Percentiles rank a stretch among this genome's conserved stretches.
These are phyloP conservation scores for Pythium plurisporium DNA, from an alignment of 352 stramenopile species.

Conservation along the genomic window DNA sequence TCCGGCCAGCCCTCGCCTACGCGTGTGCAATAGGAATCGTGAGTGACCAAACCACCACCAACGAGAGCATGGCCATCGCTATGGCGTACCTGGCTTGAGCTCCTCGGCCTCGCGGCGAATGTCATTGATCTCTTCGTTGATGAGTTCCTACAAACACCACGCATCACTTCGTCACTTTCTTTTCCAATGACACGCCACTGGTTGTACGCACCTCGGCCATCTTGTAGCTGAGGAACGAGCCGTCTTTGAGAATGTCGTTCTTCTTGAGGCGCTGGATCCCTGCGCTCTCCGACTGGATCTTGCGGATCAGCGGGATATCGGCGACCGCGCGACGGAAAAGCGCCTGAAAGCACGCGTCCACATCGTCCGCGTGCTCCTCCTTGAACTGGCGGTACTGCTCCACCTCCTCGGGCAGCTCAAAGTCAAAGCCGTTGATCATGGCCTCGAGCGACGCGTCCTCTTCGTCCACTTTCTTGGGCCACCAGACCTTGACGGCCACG, in stretches of 20 bases:
- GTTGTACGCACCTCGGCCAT: constrained; percentile 51
- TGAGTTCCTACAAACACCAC: constrained; percentile 47
- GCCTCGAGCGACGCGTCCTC: constrained; percentile 75
- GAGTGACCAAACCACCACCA: too few relatives aligned
- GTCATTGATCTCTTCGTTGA: constrained; percentile 86
- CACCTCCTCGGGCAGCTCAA: constrained; percentile 75
- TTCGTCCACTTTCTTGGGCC: constrained; percentile 66
- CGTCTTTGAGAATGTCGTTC: constrained; percentile 87
- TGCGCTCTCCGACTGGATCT: constrained; percentile 82
- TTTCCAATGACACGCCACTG: background rate
- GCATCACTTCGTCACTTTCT: background rate
- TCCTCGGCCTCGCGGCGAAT: constrained; percentile 73
- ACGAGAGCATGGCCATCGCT: too few relatives aligned
- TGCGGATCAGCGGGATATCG: constrained; percentile 82
- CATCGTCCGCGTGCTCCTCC: constrained; percentile 57
- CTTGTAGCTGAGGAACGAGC: constrained; percentile 86
- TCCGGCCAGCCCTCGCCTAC: constrained; percentile 79
- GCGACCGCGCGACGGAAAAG: constrained; percentile 80
- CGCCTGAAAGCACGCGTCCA: constrained; percentile 71
- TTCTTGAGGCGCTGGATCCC: constrained; percentile 84
- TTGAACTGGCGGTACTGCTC: constrained; percentile 72
- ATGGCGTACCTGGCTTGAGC: constrained; percentile 77
- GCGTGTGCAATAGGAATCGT: background rate
- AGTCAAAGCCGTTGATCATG: constrained; percentile 90
- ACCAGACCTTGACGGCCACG: constrained; percentile 61